Percentiles rank a stretch among this genome's conserved stretches.
Conservation (phyloP, 2,329 filamentous ascomycete genomes). For the Botrytis cinerea region DNA sequence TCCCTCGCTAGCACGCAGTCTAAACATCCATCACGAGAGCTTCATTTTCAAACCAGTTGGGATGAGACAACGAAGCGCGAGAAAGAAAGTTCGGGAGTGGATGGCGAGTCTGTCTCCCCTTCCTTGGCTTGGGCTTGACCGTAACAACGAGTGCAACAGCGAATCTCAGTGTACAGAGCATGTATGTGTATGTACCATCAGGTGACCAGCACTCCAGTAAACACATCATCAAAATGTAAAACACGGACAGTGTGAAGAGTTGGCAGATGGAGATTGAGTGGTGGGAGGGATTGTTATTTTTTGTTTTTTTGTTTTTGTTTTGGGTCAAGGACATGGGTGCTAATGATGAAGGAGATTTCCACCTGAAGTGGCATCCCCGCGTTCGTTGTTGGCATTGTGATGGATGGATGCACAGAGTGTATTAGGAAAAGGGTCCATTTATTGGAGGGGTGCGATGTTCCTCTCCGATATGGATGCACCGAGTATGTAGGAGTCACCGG, state of each 20-base stretch:
- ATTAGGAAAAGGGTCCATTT: background rate
- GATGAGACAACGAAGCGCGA: slow-evolving; percentile 10
- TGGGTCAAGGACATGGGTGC: background rate
- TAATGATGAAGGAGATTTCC: background rate
- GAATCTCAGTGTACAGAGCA: background rate
- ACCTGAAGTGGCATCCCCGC: slow-evolving; percentile 2
- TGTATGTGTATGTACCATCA: background rate
- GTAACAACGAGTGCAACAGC: background rate
- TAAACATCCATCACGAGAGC: slow-evolving; percentile 17
- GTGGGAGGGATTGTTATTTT: too few species aligned
- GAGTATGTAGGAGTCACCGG: background rate
- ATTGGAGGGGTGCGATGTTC: background rate
- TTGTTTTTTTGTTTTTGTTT: background rate
- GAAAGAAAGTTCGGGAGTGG: background rate
- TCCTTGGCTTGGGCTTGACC: slow-evolving; percentile 7
- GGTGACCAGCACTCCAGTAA: background rate
- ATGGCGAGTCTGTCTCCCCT: background rate
- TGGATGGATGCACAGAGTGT: too few species aligned
- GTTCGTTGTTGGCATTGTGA: background rate
- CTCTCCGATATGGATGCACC: background rate
- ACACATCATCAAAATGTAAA: slow-evolving; percentile 23
- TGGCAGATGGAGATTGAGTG: background rate
- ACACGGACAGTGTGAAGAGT: background rate
- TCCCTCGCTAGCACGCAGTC: background rate
- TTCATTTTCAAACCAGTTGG: slow-evolving; percentile 4